phyloP scores from a whole-genome alignment of 208 protist genomes.

The Leishmania gerbilli region DNA sequence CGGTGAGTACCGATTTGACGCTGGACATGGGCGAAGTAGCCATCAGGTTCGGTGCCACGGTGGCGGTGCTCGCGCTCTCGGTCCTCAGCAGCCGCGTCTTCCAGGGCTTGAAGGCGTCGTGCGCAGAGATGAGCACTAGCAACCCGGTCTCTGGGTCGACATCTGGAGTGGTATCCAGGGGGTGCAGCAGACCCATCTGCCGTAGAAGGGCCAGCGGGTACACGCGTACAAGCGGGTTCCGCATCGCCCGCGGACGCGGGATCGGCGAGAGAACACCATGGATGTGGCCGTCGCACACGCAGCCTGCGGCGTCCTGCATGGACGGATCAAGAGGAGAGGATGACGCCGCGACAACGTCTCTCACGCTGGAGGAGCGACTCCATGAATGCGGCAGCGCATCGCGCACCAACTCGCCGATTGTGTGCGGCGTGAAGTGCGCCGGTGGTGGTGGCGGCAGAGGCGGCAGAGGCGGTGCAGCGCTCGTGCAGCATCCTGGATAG shows the following conservation, averaged over 20 bases:
- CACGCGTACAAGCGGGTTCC: constrained; percentile 41
- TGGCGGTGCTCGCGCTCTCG: not conserved
- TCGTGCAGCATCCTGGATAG: not conserved
- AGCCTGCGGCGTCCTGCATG: not conserved
- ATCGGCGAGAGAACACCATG: constrained; percentile 1
- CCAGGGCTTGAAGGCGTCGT: constrained; percentile 40
- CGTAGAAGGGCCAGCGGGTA: constrained; percentile 47
- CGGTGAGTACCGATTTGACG: not conserved
- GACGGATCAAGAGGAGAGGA: not conserved
- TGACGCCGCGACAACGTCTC: not conserved
- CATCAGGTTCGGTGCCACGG: not conserved
- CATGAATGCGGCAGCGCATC: constrained; percentile 3
- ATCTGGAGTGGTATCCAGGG: constrained; percentile 29
- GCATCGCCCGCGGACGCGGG: constrained; percentile 16
- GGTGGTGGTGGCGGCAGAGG: constrained; percentile 9
- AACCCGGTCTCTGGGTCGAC: constrained; percentile 18
- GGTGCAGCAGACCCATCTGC: constrained; percentile 42
- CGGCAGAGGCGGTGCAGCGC: not conserved
- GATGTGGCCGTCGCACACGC: not conserved
- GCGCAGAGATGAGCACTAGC: constrained; percentile 29
- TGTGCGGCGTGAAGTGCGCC: constrained; percentile 13
- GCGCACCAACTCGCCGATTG: constrained; percentile 23
- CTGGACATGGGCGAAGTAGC: not conserved
- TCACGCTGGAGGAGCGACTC: not conserved
- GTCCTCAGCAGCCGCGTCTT: not conserved